These are phyloP conservation scores for Apiospora saccharicola DNA, from an alignment of 2,329 filamentous ascomycete genomes.

Conservation along the genomic window DNA sequence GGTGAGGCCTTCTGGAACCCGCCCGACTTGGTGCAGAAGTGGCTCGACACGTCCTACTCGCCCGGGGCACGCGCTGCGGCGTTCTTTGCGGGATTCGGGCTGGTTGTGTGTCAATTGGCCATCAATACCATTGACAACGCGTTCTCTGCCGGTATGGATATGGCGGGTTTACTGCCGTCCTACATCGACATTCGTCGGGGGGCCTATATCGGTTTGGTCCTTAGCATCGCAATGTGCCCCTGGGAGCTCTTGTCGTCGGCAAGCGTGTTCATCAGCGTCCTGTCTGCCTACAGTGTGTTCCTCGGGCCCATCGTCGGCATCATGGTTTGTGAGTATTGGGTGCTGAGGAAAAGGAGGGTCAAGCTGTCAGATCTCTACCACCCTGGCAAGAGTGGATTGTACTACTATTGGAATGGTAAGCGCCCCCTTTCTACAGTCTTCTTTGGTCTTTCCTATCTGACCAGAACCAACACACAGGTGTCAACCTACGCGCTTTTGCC, in stretches of 20 bases:
- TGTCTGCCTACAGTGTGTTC: conserved; percentile 92
- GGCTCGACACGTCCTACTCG: conserved; percentile 70
- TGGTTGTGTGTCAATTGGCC: conserved; percentile 79
- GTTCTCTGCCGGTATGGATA: conserved; percentile 79
- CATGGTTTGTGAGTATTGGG: conserved; percentile 87
- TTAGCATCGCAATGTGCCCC: conserved; percentile 87
- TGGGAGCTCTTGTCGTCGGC: conserved; percentile 77
- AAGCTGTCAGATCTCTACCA: conserved; percentile 82
- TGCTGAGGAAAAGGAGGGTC: conserved; percentile 82
- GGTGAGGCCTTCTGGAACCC: conserved; percentile 76
- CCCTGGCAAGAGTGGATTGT: conserved; percentile 69
- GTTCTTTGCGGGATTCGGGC: conserved; percentile 60
- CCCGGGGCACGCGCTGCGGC: conserved; percentile 70
- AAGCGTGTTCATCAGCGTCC: conserved; percentile 89
- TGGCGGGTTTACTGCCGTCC: conserved; percentile 82
- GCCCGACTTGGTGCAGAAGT: conserved; percentile 69
- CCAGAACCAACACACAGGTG: neutral
- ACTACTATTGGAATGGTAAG: conserved; percentile 63
- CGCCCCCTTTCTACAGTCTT: neutral
- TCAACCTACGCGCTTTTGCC: neutral
- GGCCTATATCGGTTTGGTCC: conserved; percentile 80
- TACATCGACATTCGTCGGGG: conserved; percentile 87
- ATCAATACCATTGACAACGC: conserved; percentile 90
- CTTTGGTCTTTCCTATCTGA: neutral
- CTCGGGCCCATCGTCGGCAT: conserved; percentile 94